These are phyloP conservation scores for Candida vartiovaarae DNA, from an alignment of 805 yeast genomes.

Conservation along the genomic window DNA sequence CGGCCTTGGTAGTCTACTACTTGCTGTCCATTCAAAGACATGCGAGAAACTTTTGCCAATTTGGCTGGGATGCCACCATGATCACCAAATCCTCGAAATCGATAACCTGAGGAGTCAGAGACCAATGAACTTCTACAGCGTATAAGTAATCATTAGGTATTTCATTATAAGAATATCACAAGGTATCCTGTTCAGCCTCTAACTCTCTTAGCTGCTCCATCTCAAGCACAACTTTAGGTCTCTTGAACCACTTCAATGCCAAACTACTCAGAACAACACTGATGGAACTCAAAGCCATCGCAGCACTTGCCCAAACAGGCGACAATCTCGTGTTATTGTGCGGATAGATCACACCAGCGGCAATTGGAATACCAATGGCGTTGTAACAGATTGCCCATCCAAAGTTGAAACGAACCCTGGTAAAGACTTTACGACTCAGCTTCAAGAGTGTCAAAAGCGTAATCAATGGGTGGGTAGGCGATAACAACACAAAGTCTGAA, in stretches of 20 bases:
- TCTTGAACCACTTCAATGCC: conserved; percentile 40
- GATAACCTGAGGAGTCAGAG: too few relatives aligned
- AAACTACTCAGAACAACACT: conserved; percentile 54
- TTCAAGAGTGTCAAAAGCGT: conserved; percentile 50
- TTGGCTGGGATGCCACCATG: too few relatives aligned
- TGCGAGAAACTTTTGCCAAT: too few relatives aligned
- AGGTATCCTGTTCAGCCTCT: conserved; percentile 4
- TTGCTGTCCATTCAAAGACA: too few relatives aligned
- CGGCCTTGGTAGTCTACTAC: too few relatives aligned
- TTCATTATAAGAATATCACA: background rate
- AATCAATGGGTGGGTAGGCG: conserved; percentile 41
- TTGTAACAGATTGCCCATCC: conserved; percentile 56
- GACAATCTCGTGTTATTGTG: conserved; percentile 43
- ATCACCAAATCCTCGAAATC: too few relatives aligned
- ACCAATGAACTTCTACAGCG: too few relatives aligned
- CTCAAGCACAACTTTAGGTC: conserved; percentile 20
- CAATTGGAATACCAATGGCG: conserved; percentile 51
- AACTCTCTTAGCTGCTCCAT: conserved; percentile 7
- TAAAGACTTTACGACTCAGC: conserved; percentile 41
- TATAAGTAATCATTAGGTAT: background rate
- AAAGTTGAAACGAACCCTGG: conserved; percentile 49
- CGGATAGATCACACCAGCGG: conserved; percentile 63
- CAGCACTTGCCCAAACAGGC: conserved; percentile 64
- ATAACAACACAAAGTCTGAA: conserved; percentile 64
- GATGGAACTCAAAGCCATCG: conserved; percentile 55